Evolutionary conservation across 768 basidiomycete genomes (phyloP), one percentile per base, ranked within the genome.

Genomic region (Amanita muscaria): DNA sequence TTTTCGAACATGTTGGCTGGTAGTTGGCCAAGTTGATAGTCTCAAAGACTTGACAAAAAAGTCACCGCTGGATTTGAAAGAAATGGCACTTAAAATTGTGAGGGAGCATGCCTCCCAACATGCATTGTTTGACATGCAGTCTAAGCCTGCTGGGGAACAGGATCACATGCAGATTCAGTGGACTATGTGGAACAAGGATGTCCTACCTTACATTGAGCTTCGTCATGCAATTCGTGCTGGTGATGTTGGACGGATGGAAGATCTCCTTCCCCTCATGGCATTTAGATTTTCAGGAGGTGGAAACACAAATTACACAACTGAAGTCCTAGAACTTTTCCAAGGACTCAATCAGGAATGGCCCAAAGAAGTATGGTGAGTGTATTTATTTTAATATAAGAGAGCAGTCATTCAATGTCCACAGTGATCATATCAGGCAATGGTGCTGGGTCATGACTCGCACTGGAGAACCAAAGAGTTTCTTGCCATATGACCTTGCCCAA

Each of bases 171-270:
- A 37, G 21, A 19, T 15, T 15, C 14, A 37, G n/a, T 15, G 35
- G 0, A 58, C 63, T 1, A 58, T 64, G 61, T 68, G 56, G 51
- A 64, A 63, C 35, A 50, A 58, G 0, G 66, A 70, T 47, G 46
- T 64, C 0, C 52, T 73, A 0, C 54, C 57, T 3, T 72, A 67
- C 42, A 47, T 72, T 25, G 55, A 59, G 1, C 54, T 73, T 0
- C 42, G 60, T 19, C 35, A 61, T 2, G 65, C 68, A 0, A 66
- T 70, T 16, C 52, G 49, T 24, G 25, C 40, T 3, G 67, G 72
- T 15, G 64, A 69, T 49, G 60, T 69, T 4, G 64, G 65, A 1
- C 9, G 55, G 1, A 62, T 69, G 59, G 61, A 67, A 42, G 51
- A 50, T 23, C 49, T 60, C 32, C 41, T 67, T 1, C 66, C 65